Percentiles rank a stretch among this genome's conserved stretches.
Conservation (phyloP, 129 eudicot species). For the Kitagawia praeruptora region DNA sequence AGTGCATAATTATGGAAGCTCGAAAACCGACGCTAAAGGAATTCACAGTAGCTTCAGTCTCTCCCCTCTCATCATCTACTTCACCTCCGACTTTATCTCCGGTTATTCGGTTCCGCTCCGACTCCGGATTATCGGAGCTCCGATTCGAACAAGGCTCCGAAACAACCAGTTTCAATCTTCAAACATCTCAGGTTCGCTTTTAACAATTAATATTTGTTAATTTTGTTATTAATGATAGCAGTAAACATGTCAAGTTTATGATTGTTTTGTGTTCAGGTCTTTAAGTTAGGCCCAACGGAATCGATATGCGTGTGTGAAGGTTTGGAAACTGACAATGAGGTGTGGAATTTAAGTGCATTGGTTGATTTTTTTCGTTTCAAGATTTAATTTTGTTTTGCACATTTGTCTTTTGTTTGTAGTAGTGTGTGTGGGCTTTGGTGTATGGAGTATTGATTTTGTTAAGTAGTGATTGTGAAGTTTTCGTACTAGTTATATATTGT, state of each 20-base stretch:
- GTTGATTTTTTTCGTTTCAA: not conserved
- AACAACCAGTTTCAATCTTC: constrained; percentile 25
- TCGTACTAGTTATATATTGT: not conserved
- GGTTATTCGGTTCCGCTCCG: constrained; percentile 26
- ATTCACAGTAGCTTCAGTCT: constrained; percentile 26
- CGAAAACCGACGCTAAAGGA: constrained; percentile 19
- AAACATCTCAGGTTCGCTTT: constrained; percentile 15
- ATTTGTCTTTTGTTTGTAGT: not conserved
- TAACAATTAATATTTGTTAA: not conserved
- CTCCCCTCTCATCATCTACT: constrained; percentile 15
- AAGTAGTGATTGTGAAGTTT: not conserved
- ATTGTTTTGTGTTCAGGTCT: constrained; percentile 39
- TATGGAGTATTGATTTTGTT: not conserved
- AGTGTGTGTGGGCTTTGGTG: not conserved
- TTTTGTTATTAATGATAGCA: not conserved
- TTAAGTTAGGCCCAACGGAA: constrained; percentile 53
- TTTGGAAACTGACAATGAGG: constrained; percentile 59
- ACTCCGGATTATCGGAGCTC: constrained; percentile 20
- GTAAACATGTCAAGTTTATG: not conserved
- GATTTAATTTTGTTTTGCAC: not conserved
- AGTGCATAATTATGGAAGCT: constrained; percentile 15
- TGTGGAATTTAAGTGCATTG: constrained; percentile 17
- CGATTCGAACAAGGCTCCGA: constrained; percentile 20
- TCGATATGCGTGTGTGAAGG: constrained; percentile 57
- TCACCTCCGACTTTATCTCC: constrained; percentile 17